Evolutionary conservation across 1,139 yeast genomes (phyloP), one percentile per base, ranked within the genome.

Genomic region (Schwanniomyces etchellsii): DNA sequence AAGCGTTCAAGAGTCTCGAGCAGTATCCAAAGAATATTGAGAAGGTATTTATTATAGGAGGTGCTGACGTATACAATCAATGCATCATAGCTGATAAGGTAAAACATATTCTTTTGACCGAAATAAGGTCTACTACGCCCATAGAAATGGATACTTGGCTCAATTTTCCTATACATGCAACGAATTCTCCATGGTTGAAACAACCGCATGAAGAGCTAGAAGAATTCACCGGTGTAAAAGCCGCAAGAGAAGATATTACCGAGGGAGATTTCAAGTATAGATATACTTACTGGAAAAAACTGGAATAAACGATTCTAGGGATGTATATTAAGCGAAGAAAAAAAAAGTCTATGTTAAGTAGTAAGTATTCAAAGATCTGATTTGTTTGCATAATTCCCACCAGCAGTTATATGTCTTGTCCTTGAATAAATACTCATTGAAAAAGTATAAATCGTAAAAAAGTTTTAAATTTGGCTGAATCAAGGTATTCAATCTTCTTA

Each of bases 391-490:
- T 24, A 64, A 40, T 20, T 48, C 46, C 40, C 60, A 64, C 68
- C 69, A 63, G 33, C 45, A 48, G 27, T 36, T 43, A 32, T 41
- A 45, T 31, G 43, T 42, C 16, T 34, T 38, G 29, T 33, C 41
- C 39, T 16, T 32, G n/a, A n/a, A n/a, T 32, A 63, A 52, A 32
- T 43, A 43, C 35, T 84, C 89, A 45, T 85, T 94, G 80, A 81
- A 85, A 45, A 81, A 74, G 47, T 79, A 75, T 38, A 88, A 64
- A 45, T 88, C 96, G 52, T 83, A 86, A 75, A 88, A 83, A 43
- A 88, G 70, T 53, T 84, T 73, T 49, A 88, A 64, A 52, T 86
- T 88, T 4, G 96, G 97, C 55, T 88, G 96, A 38, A 89, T 85
- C 26, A 88, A 85, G 31, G 88, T 85, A 52, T 88, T 88, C 44